These are phyloP conservation scores for Diophrys appendiculata DNA, from an alignment of 73 alveolate genomes.

Conservation along the genomic window DNA sequence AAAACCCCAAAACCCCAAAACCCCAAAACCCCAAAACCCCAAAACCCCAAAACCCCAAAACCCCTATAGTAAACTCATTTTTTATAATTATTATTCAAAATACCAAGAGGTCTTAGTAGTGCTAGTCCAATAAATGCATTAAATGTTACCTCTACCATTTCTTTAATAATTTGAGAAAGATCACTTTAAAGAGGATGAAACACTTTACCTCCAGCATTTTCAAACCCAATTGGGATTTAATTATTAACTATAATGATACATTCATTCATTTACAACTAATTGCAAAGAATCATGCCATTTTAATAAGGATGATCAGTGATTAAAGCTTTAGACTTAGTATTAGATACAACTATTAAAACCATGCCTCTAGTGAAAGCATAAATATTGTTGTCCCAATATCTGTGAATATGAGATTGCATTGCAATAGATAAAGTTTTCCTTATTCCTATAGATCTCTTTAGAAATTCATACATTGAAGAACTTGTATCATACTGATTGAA, in stretches of 20 bases:
- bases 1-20: too few species aligned
- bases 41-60: too few species aligned
- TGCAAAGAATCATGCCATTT: neutral
- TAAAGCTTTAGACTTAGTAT: neutral
- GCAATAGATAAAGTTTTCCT: conserved; percentile 25
- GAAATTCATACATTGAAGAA: conserved; percentile 28
- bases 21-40: too few species aligned
- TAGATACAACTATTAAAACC: conserved; percentile 50
- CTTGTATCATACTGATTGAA: conserved; percentile 54
- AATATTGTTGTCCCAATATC: conserved; percentile 52
- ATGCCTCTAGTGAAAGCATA: conserved; percentile 64
- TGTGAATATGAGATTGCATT: conserved; percentile 21
- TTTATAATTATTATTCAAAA: too few species aligned
- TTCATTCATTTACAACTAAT: neutral
- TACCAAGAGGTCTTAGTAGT: too few species aligned
- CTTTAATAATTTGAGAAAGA: too few species aligned
- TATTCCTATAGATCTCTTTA: conserved; percentile 9
- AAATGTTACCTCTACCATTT: too few species aligned
- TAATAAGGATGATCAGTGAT: neutral
- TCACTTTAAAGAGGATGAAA: too few species aligned
- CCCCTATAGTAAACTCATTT: too few species aligned
- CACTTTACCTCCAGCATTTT: too few species aligned
- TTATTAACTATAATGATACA: neutral
- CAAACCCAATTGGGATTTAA: neutral
- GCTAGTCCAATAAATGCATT: too few species aligned